Conservation (phyloP, 805 yeast species). For the Yarrowia sp. region DNA sequence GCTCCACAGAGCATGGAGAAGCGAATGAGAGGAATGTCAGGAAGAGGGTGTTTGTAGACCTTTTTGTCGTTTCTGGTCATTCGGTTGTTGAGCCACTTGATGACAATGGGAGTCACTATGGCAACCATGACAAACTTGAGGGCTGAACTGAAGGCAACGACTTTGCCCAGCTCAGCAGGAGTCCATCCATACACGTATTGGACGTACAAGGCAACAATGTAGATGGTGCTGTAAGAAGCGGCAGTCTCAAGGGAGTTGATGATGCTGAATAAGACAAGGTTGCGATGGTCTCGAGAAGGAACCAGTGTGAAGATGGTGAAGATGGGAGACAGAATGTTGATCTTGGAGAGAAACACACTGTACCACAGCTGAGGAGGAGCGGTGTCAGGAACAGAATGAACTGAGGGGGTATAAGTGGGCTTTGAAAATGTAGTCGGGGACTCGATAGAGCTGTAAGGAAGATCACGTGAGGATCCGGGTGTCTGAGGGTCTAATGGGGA, state of each 20-base stretch:
- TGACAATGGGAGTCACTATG: constrained; percentile 6
- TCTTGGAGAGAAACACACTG: neutral
- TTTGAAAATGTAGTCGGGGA: neutral
- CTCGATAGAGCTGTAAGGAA: neutral
- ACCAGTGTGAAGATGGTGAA: constrained; percentile 6
- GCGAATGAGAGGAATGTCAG: constrained; percentile 22
- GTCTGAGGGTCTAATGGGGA: constrained; percentile 9
- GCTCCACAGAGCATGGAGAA: constrained; percentile 26
- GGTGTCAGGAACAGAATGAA: constrained; percentile 13
- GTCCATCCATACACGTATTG: constrained; percentile 35
- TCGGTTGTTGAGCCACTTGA: constrained; percentile 11
- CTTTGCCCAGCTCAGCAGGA: constrained; percentile 28
- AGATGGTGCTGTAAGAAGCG: constrained; percentile 28
- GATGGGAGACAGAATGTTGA: constrained; percentile 24
- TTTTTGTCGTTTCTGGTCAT: constrained; percentile 8
- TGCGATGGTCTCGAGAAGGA: constrained; percentile 1
- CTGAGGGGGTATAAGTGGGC: constrained; percentile 1
- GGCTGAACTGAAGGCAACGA: constrained; percentile 13
- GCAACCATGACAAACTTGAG: constrained; percentile 25
- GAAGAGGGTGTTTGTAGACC: neutral
- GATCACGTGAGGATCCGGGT: constrained; percentile 1
- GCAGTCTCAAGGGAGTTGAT: constrained; percentile 32
- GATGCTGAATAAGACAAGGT: constrained; percentile 19
- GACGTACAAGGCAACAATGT: constrained; percentile 33
- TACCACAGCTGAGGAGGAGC: neutral